These are phyloP conservation scores for Colletotrichum sp. DNA, from an alignment of 2,329 filamentous ascomycete genomes.

Conservation along the genomic window DNA sequence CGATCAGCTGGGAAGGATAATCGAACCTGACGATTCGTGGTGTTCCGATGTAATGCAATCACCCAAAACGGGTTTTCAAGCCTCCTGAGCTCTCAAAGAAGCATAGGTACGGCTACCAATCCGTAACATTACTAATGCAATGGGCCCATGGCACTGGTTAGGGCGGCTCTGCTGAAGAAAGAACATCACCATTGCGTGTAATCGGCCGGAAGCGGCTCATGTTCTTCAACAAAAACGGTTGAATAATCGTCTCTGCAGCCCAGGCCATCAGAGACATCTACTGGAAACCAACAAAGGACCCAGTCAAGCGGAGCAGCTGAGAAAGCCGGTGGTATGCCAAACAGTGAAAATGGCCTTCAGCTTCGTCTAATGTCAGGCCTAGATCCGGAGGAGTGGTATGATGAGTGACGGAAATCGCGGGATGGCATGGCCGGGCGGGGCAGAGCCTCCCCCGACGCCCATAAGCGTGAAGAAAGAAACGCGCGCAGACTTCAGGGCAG, in stretches of 20 bases:
- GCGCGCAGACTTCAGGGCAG: not conserved
- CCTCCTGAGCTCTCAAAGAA: not conserved
- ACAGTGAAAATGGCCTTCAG: not conserved
- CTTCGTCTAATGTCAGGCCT: constrained; percentile 6
- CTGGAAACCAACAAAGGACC: not conserved
- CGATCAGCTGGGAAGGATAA: not conserved
- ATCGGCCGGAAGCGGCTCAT: not conserved
- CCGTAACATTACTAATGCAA: not conserved
- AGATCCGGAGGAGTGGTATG: constrained; percentile 3
- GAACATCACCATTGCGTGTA: not conserved
- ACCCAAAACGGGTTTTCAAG: not conserved
- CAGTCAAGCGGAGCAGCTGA: not conserved
- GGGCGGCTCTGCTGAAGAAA: constrained; percentile 6
- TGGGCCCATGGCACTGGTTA: not conserved
- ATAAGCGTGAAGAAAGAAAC: not conserved
- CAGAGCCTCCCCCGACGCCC: not conserved
- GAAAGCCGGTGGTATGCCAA: not conserved
- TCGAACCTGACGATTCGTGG: not conserved
- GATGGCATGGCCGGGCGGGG: not conserved
- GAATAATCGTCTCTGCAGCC: not conserved
- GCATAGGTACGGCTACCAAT: not conserved
- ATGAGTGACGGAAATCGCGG: not conserved
- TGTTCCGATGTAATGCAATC: not conserved
- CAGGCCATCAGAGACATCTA: not conserved
- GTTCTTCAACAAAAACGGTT: not conserved